Percentiles rank a stretch among this genome's conserved stretches.
Conservation (phyloP, 257 asterid genomes). For the Prunella vulgaris region DNA sequence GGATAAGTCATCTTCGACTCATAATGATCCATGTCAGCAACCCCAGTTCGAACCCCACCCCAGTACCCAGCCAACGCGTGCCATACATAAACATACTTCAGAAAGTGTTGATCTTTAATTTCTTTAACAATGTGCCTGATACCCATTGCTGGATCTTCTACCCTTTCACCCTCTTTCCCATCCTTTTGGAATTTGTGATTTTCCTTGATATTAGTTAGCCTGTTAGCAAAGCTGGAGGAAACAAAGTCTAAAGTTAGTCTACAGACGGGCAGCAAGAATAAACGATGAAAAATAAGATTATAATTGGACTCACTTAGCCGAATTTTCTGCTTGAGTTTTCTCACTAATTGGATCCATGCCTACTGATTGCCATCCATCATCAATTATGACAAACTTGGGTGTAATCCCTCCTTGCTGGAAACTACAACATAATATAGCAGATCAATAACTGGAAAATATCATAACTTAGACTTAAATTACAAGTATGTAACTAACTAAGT, state of each 20-base stretch:
- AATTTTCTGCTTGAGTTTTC: constrained; percentile 53
- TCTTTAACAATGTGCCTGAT: constrained; percentile 59
- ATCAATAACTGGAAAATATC: neutral
- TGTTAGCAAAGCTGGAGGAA: constrained; percentile 69
- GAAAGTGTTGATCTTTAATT: constrained; percentile 53
- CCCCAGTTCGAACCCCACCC: constrained; percentile 83
- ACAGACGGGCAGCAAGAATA: neutral
- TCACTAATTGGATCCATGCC: constrained; percentile 66
- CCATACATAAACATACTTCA: constrained; percentile 85
- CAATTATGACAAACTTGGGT: constrained; percentile 81
- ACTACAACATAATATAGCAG: constrained; percentile 32
- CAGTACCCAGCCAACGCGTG: constrained; percentile 87
- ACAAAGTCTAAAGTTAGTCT: neutral
- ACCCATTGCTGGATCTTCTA: constrained; percentile 72
- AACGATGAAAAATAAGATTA: neutral
- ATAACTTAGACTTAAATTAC: neutral
- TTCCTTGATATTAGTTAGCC: constrained; percentile 75
- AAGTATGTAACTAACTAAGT: neutral
- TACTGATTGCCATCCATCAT: constrained; percentile 97
- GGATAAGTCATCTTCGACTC: constrained; percentile 68
- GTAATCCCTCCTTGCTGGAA: constrained; percentile 74
- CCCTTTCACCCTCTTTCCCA: constrained; percentile 65
- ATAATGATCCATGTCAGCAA: constrained; percentile 57
- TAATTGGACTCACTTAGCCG: constrained; percentile 64
- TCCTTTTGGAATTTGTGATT: constrained; percentile 81